Conservation (phyloP, 2,329 filamentous ascomycete species). For the Chaetomiaceae sp. region DNA sequence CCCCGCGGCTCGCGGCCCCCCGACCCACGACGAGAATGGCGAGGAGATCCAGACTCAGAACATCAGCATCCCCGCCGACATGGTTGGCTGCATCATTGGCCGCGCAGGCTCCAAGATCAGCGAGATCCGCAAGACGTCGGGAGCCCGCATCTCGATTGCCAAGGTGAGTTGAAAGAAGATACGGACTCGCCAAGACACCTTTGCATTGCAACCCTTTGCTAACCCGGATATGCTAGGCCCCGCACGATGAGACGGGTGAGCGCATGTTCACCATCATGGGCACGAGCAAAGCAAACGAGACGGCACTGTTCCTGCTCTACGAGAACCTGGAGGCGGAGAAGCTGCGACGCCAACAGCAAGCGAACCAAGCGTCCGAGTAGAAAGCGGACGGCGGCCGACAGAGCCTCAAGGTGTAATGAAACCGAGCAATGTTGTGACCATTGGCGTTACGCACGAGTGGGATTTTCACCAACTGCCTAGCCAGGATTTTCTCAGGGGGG, state of each 20-base stretch:
- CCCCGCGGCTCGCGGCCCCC: slow-evolving; percentile 70
- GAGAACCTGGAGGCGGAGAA: slow-evolving; percentile 99
- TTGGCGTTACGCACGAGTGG: slow-evolving; percentile 16
- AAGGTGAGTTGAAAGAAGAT: slow-evolving; percentile 50
- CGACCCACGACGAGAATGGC: slow-evolving; percentile 89
- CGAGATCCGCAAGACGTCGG: slow-evolving; percentile 95
- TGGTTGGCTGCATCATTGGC: slow-evolving; percentile 99
- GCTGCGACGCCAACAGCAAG: slow-evolving; percentile 80
- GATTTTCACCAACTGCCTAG: slow-evolving; percentile 14
- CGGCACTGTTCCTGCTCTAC: slow-evolving; percentile 90
- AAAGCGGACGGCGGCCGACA: slow-evolving; percentile 19
- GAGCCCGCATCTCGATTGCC: slow-evolving; percentile 94
- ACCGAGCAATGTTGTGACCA: slow-evolving; percentile 16
- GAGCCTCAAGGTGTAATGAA: slow-evolving; percentile 24
- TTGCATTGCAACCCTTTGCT: slow-evolving; percentile 12
- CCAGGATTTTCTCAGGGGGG: slow-evolving; percentile 29
- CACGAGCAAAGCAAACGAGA: slow-evolving; percentile 87
- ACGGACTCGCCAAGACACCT: neutral
- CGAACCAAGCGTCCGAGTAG: slow-evolving; percentile 50
- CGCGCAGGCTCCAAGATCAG: slow-evolving; percentile 94
- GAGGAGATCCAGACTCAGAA: slow-evolving; percentile 98
- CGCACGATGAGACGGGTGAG: slow-evolving; percentile 95
- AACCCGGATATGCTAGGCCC: slow-evolving; percentile 47
- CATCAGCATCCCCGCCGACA: slow-evolving; percentile 98
- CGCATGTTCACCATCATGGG: slow-evolving; percentile 99